phyloP scores from a whole-genome alignment of 1,139 yeast genomes.

The Sugiyamaella grinbergsii region DNA sequence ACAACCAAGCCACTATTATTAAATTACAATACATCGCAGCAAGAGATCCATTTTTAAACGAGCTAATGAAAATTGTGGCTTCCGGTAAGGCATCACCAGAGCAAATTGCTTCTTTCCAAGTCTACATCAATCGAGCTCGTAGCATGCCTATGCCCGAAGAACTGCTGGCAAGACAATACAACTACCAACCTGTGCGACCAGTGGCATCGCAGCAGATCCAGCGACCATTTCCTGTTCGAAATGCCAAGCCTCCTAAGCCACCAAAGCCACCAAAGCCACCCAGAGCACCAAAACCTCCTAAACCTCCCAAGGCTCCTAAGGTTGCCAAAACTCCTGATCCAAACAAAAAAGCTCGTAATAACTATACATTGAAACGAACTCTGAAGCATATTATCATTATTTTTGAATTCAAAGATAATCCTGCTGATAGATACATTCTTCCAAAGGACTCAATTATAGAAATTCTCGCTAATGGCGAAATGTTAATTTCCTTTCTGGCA shows the following conservation, averaged over 20 bases:
- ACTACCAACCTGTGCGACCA: slow-evolving; percentile 22
- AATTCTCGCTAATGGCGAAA: slow-evolving; percentile 52
- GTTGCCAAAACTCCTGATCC: slow-evolving; percentile 26
- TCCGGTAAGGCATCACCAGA: slow-evolving; percentile 70
- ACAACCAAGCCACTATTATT: slow-evolving; percentile 76
- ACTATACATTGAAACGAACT: slow-evolving; percentile 35
- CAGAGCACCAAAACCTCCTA: slow-evolving; percentile 30
- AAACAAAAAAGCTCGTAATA: slow-evolving; percentile 29
- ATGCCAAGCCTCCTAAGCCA: slow-evolving; percentile 1
- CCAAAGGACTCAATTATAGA: slow-evolving; percentile 81
- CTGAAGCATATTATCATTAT: slow-evolving; percentile 69
- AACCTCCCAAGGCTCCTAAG: slow-evolving; percentile 26
- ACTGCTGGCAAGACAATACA: slow-evolving; percentile 31
- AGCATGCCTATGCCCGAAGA: slow-evolving; percentile 61
- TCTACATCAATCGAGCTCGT: slow-evolving; percentile 71
- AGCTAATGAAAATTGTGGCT: slow-evolving; percentile 81
- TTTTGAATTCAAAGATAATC: slow-evolving; percentile 81
- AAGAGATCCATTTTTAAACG: slow-evolving; percentile 63
- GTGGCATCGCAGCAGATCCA: slow-evolving; percentile 13
- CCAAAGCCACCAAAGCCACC: slow-evolving; percentile 16
- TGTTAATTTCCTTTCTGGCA: slow-evolving; percentile 66
- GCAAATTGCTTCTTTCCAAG: slow-evolving; percentile 75
- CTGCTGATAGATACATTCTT: slow-evolving; percentile 68
- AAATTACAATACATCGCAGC: slow-evolving; percentile 82
- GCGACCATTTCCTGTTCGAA: slow-evolving; percentile 1